Base-by-base conservation (phyloP, 2,329 filamentous ascomycete species). In the Aspergillus pseudoterreus region DNA sequence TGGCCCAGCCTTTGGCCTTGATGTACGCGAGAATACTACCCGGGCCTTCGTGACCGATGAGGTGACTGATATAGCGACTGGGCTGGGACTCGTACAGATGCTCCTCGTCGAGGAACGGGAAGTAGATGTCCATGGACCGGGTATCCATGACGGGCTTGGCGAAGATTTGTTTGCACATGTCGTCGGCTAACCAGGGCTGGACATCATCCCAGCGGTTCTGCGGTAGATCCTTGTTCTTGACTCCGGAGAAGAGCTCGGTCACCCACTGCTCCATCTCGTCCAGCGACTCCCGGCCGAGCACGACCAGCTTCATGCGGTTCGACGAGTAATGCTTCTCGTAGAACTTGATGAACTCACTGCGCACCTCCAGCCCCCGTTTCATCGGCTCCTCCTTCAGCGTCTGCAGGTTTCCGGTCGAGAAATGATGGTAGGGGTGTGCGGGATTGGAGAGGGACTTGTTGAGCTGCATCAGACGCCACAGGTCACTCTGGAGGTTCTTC, bases 401-500 rank as follows among this genome's bases (percentile, higher is more conserved):
- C 66, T 94, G 84, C 54, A 92, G 82, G 66, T 92, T 96, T 49
- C 92, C 92, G 0, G 92, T 96, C 0, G 89, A 92, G 68, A 96
- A 96, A 64, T 95, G 88, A 68, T 89, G 89, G 68, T 88, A 95
- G 0, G 92, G 92, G 63, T 96, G 92, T 12, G 86, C 83, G 3
- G 88, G 86, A 69, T 92, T 96, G 2, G 90, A 90, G n/a, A 94
- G 75, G 3, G 87, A 87, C 74, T 95, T 95, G 66, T 90, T 88
- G 21, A 96, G 79, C 72, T 96, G 92, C 64, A 92, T 84, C 57
- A 95, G 74, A 14, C 92, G 84, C 90, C 92, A 96, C 50, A 82
- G 82, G 65, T 96, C 92, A 67, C 84, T 92, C 73, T 96, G 92
- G 45, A 96, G 76, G 62, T 96, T 96, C 81, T 96, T 96, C 80